Percentiles rank a stretch among this genome's conserved stretches.
Conservation (phyloP, 257 asterid genomes). For the Linderniella brevidens region DNA sequence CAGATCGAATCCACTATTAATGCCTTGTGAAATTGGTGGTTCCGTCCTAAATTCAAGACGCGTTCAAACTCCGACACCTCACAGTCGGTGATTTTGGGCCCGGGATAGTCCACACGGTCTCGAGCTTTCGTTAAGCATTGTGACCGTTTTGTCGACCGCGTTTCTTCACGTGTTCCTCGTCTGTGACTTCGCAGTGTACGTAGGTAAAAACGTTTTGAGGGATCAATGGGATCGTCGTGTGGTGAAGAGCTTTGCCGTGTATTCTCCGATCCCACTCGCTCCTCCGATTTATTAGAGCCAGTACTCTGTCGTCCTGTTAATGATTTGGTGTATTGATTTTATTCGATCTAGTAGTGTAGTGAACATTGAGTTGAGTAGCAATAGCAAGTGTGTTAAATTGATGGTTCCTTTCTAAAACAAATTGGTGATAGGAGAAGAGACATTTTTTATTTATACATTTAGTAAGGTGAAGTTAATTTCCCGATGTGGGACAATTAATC, state of each 20-base stretch:
- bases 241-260: slow-evolving; percentile 42
- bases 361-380: too few relatives aligned
- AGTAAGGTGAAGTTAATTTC: too few relatives aligned
- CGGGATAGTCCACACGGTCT: slow-evolving; percentile 73
- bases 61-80: slow-evolving; percentile 36
- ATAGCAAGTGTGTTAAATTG: too few relatives aligned
- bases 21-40: slow-evolving; percentile 52
- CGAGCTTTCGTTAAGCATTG: slow-evolving; percentile 36
- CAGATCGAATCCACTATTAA: slow-evolving; percentile 49
- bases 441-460: too few relatives aligned
- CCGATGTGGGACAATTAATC: too few relatives aligned
- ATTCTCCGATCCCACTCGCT: slow-evolving; percentile 76
- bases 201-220: slow-evolving; percentile 22
- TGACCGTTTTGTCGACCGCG: slow-evolving; percentile 22
- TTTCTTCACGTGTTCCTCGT: slow-evolving; percentile 23
- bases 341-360: too few relatives aligned
- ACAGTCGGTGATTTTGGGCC: slow-evolving; percentile 45
- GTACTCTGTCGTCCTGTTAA: slow-evolving; percentile 49
- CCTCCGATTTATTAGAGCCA: slow-evolving; percentile 74
- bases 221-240: slow-evolving; percentile 21
- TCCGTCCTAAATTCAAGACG: too few relatives aligned
- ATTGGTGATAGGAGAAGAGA: too few relatives aligned
- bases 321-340: too few relatives aligned
- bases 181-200: slow-evolving; percentile 58
- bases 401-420: too few relatives aligned